These are phyloP conservation scores for Strigomonas culicis DNA, from an alignment of 208 protist species.

Conservation along the genomic window DNA sequence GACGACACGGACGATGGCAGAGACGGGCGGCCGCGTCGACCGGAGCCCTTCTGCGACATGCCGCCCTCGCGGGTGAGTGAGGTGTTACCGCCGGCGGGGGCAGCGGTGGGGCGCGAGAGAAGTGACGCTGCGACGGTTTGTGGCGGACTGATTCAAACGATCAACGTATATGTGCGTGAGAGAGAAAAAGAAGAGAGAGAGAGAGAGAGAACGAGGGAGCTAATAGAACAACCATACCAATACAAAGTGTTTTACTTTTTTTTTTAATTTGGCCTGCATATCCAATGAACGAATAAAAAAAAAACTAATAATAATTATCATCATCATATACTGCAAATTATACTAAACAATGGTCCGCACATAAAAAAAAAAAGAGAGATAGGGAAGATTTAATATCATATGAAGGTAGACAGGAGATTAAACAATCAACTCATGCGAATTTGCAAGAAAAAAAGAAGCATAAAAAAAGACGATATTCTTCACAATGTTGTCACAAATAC, in stretches of 20 bases:
- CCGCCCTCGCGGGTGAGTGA: no score
- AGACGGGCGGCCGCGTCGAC: no score
- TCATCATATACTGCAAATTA: background rate
- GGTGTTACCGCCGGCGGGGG: no score
- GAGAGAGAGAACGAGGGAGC: background rate
- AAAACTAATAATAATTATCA: background rate
- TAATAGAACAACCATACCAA: no score
- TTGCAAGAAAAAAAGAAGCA: no score
- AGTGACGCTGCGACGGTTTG: no score
- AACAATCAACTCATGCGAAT: background rate
- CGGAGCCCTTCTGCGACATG: no score
- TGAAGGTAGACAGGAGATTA: background rate
- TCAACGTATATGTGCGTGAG: background rate
- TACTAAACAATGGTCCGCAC: constrained; percentile 2
- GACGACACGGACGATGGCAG: no score
- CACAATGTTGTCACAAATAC: background rate
- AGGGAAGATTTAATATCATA: background rate
- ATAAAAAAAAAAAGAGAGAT: constrained; percentile 9
- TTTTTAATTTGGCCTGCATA: no score
- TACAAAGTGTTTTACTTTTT: no score
- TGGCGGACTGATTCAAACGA: background rate
- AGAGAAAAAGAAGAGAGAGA: background rate
- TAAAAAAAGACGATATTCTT: background rate
- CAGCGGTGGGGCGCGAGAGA: no score
- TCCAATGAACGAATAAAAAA: no score